Base-by-base conservation (phyloP, 129 eudicot genomes). In the Erigeron canadensis region DNA sequence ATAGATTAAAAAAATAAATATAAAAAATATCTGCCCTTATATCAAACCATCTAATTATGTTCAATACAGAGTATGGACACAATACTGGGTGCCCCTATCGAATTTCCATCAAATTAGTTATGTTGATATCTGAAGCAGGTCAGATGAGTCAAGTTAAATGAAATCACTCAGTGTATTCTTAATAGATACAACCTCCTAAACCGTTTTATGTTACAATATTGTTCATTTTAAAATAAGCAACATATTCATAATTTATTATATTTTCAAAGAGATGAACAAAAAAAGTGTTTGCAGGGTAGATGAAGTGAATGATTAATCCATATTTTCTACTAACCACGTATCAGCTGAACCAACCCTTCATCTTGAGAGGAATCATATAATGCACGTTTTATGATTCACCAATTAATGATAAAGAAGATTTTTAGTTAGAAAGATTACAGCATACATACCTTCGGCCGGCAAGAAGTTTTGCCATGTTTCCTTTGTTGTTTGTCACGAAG, bases 381-480 rank as follows among this genome's bases (percentile, higher is more conserved):
- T 17, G 67, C 53, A 10, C 60, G 51, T 15, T 21, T 8, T n/a
- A 18, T 50, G 34, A 23, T 39, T 34, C 41, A 10, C 39, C 2
- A 21, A 54, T 41, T 6, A 22, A 15, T 44, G 5, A 28, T 39
- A 6, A 17, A 10, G 10, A 17, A 10, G 10, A 28, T 37, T n/a
- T 5, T 10, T 61, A 23, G 9, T 37, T 56, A 54, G 55, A 19
- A 70, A 63, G 47, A 62, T 34, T 64, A 51, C 16, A 19, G 57
- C 73, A 61, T 70, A 61, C 74, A 44, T 85, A 89, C 98, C 98
- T 87, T 65, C 96, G 81, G 54, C 98, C 98, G 41, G 98, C 96
- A 54, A 94, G 96, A 76, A 89, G 82, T 84, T 89, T 94, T 15
- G 96, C 97, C 97, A 89, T 94, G 78, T 94, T 94, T 34, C 98